phyloP scores from a whole-genome alignment of 768 basidiomycete species.

The Rhodotorula toruloides region DNA sequence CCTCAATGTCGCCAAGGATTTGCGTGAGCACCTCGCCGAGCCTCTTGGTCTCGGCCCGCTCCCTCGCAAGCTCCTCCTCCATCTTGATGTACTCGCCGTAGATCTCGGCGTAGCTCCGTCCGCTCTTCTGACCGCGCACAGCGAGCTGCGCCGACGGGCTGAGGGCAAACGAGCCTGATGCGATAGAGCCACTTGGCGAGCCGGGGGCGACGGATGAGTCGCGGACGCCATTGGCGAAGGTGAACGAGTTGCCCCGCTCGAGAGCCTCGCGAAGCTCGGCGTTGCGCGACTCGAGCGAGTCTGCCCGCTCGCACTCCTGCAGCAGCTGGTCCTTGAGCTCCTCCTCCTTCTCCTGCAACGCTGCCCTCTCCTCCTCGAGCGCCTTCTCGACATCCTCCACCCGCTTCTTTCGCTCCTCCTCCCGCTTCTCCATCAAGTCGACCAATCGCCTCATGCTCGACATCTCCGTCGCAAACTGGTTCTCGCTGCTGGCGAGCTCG shows the following conservation, averaged over 20 bases:
- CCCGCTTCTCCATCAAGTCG: constrained; percentile 77
- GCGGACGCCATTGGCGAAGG: neutral
- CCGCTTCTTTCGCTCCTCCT: constrained; percentile 73
- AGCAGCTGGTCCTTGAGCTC: constrained; percentile 65
- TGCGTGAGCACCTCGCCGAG: constrained; percentile 74
- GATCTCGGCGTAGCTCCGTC: constrained; percentile 82
- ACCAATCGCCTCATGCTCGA: constrained; percentile 69
- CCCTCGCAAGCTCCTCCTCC: constrained; percentile 71
- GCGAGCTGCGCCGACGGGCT: constrained; percentile 87
- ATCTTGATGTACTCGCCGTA: constrained; percentile 83
- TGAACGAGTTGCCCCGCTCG: constrained; percentile 25
- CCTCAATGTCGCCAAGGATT: constrained; percentile 83
- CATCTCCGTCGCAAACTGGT: constrained; percentile 71
- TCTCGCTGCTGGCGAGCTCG: constrained; percentile 77
- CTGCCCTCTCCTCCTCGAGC: constrained; percentile 67
- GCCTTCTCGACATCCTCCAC: constrained; percentile 78
- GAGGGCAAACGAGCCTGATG: constrained; percentile 52
- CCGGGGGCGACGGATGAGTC: neutral
- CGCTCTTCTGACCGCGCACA: constrained; percentile 63
- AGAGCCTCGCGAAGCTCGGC: constrained; percentile 40
- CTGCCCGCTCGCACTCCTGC: constrained; percentile 62
- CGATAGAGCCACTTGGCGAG: constrained; percentile 29
- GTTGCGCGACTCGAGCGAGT: constrained; percentile 46
- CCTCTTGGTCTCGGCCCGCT: constrained; percentile 73
- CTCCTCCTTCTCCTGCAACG: constrained; percentile 63